A percentile compares a stretch with the other conserved stretches of the same genome.
Conservation (phyloP, 768 basidiomycete species). For the Xerocomellus amylosporus region DNA sequence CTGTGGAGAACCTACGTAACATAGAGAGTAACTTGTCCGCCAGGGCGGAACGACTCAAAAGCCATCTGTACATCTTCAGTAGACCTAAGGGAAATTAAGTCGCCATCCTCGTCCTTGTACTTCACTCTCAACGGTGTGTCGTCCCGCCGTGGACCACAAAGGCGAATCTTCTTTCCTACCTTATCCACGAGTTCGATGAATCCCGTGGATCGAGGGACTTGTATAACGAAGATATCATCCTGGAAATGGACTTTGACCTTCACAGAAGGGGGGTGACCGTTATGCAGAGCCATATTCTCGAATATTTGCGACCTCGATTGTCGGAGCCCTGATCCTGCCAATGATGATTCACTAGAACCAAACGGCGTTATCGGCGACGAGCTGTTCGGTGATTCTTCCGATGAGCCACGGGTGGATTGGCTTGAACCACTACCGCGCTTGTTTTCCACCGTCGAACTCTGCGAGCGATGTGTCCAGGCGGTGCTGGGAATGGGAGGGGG, state of each 20-base stretch:
- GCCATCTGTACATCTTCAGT: constrained; percentile 95
- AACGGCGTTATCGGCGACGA: constrained; percentile 88
- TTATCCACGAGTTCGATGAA: constrained; percentile 84
- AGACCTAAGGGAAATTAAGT: constrained; percentile 81
- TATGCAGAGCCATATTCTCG: constrained; percentile 38
- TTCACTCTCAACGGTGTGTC: constrained; percentile 82
- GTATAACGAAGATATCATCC: constrained; percentile 93
- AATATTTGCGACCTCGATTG: constrained; percentile 55
- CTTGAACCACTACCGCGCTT: constrained; percentile 86
- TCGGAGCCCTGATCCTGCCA: constrained; percentile 56
- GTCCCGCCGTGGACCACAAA: constrained; percentile 80
- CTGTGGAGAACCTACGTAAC: constrained; percentile 53
- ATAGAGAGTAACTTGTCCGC: constrained; percentile 78
- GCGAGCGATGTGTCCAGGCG: constrained; percentile 49
- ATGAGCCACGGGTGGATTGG: constrained; percentile 72
- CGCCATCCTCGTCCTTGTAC: constrained; percentile 91
- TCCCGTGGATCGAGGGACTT: constrained; percentile 76
- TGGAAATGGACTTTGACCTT: constrained; percentile 95
- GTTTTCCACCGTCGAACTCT: constrained; percentile 39
- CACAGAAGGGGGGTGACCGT: constrained; percentile 47
- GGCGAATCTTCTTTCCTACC: constrained; percentile 88
- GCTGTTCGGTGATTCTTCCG: constrained; percentile 81
- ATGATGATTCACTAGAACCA: constrained; percentile 83
- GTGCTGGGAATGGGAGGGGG: constrained; percentile 54
- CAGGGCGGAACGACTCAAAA: constrained; percentile 77